These are phyloP conservation scores for Gossypium lobatum DNA, from an alignment of 441 rosid species.

Conservation along the genomic window DNA sequence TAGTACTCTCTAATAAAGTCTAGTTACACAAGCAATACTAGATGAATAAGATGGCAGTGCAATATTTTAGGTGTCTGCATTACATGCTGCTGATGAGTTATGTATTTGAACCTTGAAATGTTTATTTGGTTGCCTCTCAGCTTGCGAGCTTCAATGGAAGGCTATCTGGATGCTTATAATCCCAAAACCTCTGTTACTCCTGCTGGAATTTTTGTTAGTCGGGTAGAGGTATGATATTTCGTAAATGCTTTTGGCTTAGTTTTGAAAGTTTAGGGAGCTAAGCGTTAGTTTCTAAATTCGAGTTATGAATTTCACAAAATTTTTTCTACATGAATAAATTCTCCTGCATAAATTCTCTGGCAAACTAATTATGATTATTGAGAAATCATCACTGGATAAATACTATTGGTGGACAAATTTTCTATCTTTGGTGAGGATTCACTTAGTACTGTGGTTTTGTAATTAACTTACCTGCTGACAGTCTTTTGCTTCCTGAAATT, in stretches of 20 bases:
- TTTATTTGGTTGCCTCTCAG: constrained; percentile 36
- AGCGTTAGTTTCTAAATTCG: constrained; percentile 1
- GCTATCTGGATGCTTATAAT: constrained; percentile 87
- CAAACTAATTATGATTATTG: neutral
- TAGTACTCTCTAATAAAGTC: neutral
- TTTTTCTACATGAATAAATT: neutral
- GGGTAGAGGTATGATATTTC: constrained; percentile 59
- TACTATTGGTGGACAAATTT: neutral
- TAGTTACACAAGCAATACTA: neutral
- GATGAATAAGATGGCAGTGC: neutral
- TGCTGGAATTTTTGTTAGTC: constrained; percentile 79
- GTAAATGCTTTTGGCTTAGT: constrained; percentile 13
- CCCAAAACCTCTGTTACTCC: constrained; percentile 66
- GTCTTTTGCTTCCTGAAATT: constrained; percentile 1
- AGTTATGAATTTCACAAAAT: neutral
- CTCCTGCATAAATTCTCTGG: neutral
- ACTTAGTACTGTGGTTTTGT: neutral
- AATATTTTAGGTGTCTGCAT: neutral
- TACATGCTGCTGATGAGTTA: neutral
- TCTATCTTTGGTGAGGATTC: neutral
- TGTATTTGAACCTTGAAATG: neutral
- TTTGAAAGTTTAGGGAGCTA: neutral
- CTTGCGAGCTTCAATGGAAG: constrained; percentile 93
- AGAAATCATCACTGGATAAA: neutral
- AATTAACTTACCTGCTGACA: neutral